These are phyloP conservation scores for Ophiostoma quercus DNA, from an alignment of 2,329 filamentous ascomycete species.

Conservation along the genomic window DNA sequence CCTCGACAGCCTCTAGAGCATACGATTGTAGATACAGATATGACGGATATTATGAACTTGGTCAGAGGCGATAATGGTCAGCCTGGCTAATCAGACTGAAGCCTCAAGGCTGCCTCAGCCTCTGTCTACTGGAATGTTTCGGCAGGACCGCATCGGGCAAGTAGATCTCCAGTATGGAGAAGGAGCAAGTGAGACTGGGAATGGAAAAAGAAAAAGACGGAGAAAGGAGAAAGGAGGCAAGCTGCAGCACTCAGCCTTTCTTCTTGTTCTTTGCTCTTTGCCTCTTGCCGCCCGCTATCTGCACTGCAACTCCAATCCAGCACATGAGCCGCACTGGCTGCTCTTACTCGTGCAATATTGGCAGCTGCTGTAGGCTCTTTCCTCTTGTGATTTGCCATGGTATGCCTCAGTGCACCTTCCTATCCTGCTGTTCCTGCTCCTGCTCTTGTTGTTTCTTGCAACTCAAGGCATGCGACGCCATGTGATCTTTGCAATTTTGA, in stretches of 20 bases:
- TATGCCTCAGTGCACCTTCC: not conserved
- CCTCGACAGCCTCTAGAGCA: too few relatives aligned
- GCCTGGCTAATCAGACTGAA: not conserved
- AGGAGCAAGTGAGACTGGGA: not conserved
- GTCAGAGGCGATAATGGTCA: too few relatives aligned
- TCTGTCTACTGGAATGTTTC: not conserved
- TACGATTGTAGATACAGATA: too few relatives aligned
- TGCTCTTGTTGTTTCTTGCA: not conserved
- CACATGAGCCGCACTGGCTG: not conserved
- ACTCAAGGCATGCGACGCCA: not conserved
- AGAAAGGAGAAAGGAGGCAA: not conserved
- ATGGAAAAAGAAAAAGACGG: not conserved
- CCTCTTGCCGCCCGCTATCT: not conserved
- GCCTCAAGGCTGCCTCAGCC: not conserved
- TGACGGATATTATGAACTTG: too few relatives aligned
- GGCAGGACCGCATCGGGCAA: conserved; percentile 4
- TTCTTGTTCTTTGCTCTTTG: not conserved
- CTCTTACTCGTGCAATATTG: not conserved
- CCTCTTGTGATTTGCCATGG: not conserved
- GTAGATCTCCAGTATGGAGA: too few relatives aligned
- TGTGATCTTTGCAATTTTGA: too few relatives aligned
- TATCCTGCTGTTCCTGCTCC: not conserved
- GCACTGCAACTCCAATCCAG: not conserved
- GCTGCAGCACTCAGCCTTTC: not conserved
- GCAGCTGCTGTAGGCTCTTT: not conserved